These are phyloP conservation scores for Delonix regia DNA, from an alignment of 306 rosid genomes.

Conservation along the genomic window DNA sequence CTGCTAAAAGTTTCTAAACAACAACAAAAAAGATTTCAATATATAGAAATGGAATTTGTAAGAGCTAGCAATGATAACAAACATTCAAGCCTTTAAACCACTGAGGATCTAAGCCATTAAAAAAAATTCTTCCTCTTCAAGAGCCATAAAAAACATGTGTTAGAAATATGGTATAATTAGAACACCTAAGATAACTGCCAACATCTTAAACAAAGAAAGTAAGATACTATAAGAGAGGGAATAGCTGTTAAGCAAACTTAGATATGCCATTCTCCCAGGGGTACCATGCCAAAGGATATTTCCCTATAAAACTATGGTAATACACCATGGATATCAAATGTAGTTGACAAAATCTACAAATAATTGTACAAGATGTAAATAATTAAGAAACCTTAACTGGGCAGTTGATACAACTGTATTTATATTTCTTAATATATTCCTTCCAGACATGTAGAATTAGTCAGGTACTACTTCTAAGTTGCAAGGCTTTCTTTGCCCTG, in stretches of 20 bases:
- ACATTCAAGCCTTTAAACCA: conserved; percentile 15
- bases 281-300: not conserved
- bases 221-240: not conserved
- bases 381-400: not conserved
- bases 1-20: not conserved
- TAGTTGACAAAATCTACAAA: not conserved
- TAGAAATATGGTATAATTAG: not conserved
- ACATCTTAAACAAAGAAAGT: not conserved
- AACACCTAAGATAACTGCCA: not conserved
- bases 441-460: conserved; percentile 10
- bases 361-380: not conserved
- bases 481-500: not conserved
- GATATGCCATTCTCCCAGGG: not conserved
- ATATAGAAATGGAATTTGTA: conserved; percentile 14
- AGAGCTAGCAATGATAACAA: conserved; percentile 3
- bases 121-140: conserved; percentile 19
- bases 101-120: conserved; percentile 5
- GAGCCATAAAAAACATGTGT: not conserved
- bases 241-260: not conserved
- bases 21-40: not conserved
- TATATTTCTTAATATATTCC: not conserved
- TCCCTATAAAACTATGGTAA: not conserved
- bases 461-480: conserved; percentile 4
- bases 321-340: not conserved
- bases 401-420: not conserved